Evolutionary conservation across 2,329 filamentous ascomycete genomes (phyloP), one percentile per base, ranked within the genome.

Genomic region (Monascus ruber): DNA sequence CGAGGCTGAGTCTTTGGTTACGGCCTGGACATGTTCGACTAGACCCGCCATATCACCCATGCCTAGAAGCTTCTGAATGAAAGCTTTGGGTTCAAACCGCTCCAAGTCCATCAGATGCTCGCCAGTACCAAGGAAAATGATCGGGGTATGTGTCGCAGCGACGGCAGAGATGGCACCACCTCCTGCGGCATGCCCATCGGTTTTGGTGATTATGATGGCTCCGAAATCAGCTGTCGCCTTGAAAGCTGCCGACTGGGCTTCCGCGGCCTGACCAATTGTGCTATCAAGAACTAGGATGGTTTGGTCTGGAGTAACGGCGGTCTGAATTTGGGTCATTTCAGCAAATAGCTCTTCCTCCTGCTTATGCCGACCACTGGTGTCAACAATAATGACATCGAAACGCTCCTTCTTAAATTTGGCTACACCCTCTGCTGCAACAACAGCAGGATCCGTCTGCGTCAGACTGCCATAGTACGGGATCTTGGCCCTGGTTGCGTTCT

Each of bases 361-460:
- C 57, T 87, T 79, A 68, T 98, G 91, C 50, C 91, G 76, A 62
- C 91, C 91, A 35, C 85, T 94, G 0, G 91, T 98, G 68, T 98
- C 91, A 40, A 98, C 91, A 46, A 98, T 96, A 55, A 98, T 98
- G 50, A 98, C 81, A 64, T 98, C 91, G 59, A 98, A 98, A 35
- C 81, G 77, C 69, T 98, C 91, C 71, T 95, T 96, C 70, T 94
- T 95, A 73, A 98, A 98, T 66, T 96, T 93, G 35, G 94, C 87
- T 27, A 98, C 91, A 66, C 91, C 91, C 51, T 95, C 88, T n/a
- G 79, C 77, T 0, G 91, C 89, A 11, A 98, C 91, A 5, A 87
- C 81, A 0, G 89, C 87, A 0, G 91, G 91, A 57, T 98, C 91
- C 5, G 88, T 95, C 68, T 98, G 87, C 2, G 89, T 98, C 47